These are phyloP conservation scores for Zychaea mexicana DNA, from an alignment of 371 early-diverging fungal species.

Conservation along the genomic window DNA sequence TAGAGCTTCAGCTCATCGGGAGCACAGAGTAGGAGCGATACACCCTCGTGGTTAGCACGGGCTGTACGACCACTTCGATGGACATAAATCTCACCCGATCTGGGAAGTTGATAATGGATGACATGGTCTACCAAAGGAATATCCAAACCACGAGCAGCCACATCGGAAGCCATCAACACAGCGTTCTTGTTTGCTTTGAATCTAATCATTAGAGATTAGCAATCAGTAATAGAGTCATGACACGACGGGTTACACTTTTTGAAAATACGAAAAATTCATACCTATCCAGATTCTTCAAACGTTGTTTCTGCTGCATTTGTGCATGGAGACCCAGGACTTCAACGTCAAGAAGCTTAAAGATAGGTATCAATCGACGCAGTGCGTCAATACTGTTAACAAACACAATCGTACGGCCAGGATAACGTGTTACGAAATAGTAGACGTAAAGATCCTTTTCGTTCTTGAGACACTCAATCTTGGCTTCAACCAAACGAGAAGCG, in stretches of 20 bases:
- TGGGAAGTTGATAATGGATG: slow-evolving; percentile 88
- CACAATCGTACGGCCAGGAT: slow-evolving; percentile 89
- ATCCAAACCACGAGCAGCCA: slow-evolving; percentile 92
- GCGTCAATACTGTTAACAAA: slow-evolving; percentile 96
- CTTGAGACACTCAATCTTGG: slow-evolving; percentile 81
- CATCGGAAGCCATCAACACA: slow-evolving; percentile 88
- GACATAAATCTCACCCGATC: slow-evolving; percentile 83
- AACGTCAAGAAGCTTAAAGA: slow-evolving; percentile 72
- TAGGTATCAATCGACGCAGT: slow-evolving; percentile 84
- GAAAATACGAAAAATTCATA: slow-evolving; percentile 16
- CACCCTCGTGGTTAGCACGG: slow-evolving; percentile 82
- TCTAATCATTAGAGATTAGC: slow-evolving; percentile 12
- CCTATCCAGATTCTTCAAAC: slow-evolving; percentile 90
- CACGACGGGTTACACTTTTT: too few species aligned
- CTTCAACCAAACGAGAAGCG: slow-evolving; percentile 74
- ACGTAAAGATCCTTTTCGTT: slow-evolving; percentile 88
- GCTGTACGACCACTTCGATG: slow-evolving; percentile 93
- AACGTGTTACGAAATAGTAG: slow-evolving; percentile 84
- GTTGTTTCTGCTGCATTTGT: slow-evolving; percentile 94
- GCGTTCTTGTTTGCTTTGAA: slow-evolving; percentile 74
- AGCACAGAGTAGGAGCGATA: slow-evolving; percentile 76
- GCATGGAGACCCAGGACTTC: slow-evolving; percentile 84
- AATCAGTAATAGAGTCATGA: neutral
- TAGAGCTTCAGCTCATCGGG: slow-evolving; percentile 85
- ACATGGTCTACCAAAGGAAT: slow-evolving; percentile 84